Conservation (phyloP, 1,139 yeast genomes). For the Fermentozyma sake region DNA sequence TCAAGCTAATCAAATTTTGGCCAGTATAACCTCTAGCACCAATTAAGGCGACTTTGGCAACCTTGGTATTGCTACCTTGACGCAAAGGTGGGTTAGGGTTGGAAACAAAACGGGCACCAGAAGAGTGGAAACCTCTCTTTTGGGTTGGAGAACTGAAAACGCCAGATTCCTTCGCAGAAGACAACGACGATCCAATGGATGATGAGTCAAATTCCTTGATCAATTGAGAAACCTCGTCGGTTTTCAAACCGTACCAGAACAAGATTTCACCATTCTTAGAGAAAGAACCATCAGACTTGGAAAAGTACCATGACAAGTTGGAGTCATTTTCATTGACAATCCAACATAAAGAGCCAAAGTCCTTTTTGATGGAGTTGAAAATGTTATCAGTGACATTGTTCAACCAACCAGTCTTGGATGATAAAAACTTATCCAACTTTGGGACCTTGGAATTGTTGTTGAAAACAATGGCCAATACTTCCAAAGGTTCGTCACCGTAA, state of each 20-base stretch:
- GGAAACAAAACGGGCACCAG: slow-evolving; percentile 22
- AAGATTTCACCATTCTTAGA: slow-evolving; percentile 83
- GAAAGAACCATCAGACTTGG: slow-evolving; percentile 91
- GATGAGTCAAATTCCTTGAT: slow-evolving; percentile 58
- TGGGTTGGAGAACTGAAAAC: slow-evolving; percentile 36
- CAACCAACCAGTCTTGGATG: slow-evolving; percentile 92
- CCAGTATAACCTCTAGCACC: slow-evolving; percentile 99
- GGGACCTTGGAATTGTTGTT: slow-evolving; percentile 48
- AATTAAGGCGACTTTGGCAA: slow-evolving; percentile 80
- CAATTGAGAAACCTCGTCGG: slow-evolving; percentile 59
- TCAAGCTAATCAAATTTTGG: slow-evolving; percentile 81
- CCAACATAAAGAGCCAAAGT: slow-evolving; percentile 77
- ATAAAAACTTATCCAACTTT: slow-evolving; percentile 80
- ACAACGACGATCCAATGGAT: slow-evolving; percentile 31
- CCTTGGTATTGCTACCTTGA: slow-evolving; percentile 55
- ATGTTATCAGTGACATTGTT: slow-evolving; percentile 95
- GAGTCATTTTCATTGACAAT: slow-evolving; percentile 85
- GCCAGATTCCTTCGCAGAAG: slow-evolving; percentile 39
- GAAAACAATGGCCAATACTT: slow-evolving; percentile 83
- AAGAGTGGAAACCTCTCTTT: slow-evolving; percentile 37
- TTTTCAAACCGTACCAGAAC: slow-evolving; percentile 89
- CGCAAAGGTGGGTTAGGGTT: slow-evolving; percentile 73
- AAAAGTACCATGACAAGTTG: slow-evolving; percentile 88
- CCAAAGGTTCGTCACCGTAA: slow-evolving; percentile 94
- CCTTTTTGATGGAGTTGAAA: slow-evolving; percentile 76